These are phyloP conservation scores for Canna indica DNA, from an alignment of 176 grass and related monocot genomes.

Conservation along the genomic window DNA sequence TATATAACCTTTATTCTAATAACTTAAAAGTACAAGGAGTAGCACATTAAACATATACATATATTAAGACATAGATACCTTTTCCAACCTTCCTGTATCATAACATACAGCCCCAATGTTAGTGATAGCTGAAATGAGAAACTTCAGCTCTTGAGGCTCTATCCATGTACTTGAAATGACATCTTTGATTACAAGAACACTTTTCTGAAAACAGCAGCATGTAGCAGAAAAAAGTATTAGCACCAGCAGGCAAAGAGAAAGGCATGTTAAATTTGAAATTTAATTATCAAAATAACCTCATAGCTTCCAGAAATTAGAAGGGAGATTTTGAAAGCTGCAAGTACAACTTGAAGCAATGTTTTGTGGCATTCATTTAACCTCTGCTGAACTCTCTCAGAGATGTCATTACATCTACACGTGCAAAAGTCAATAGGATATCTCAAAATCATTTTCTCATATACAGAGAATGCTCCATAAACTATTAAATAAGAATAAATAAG, in stretches of 20 bases:
- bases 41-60: not conserved
- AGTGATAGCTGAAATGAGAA: slow-evolving; percentile 44
- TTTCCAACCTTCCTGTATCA: slow-evolving; percentile 43
- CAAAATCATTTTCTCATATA: not conserved
- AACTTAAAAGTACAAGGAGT: not conserved
- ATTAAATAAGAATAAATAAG: slow-evolving; percentile 4
- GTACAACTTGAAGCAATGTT: slow-evolving; percentile 41
- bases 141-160: slow-evolving; percentile 46
- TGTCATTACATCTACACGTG: slow-evolving; percentile 30
- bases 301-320: slow-evolving; percentile 35
- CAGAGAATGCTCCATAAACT: not conserved
- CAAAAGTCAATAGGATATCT: slow-evolving; percentile 1
- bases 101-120: slow-evolving; percentile 55
- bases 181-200: slow-evolving; percentile 26
- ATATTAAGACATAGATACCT: slow-evolving; percentile 32
- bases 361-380: slow-evolving; percentile 33
- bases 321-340: slow-evolving; percentile 55
- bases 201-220: slow-evolving; percentile 47
- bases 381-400: slow-evolving; percentile 35
- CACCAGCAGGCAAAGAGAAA: slow-evolving; percentile 3
- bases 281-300: slow-evolving; percentile 30
- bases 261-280: slow-evolving; percentile 5
- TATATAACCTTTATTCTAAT: not conserved
- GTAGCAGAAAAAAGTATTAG: slow-evolving; percentile 24
- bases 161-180: slow-evolving; percentile 61